Base-by-base conservation (phyloP, 179 eudicot genomes). In the Silene noctiflora region DNA sequence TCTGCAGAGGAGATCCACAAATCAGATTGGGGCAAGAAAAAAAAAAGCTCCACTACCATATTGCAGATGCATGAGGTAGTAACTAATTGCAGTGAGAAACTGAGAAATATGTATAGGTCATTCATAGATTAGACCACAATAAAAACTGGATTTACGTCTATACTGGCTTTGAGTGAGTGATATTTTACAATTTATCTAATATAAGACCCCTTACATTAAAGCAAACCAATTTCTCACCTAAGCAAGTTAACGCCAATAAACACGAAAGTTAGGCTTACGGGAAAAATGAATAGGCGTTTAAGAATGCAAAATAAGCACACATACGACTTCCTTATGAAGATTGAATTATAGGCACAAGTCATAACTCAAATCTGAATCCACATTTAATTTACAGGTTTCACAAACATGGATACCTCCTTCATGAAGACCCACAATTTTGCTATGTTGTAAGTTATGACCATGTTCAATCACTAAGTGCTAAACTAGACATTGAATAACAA, bases 1-100 rank as follows among this genome's bases (percentile, higher is more conserved):
- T 95, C 99, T 95, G 90, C 87, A 89, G 60, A 72, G 31, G 69
- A 58, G 58, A 16, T 44, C 33, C 64, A 55, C 14, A 70, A 65
- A 65, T 74, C 67, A 71, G 71, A 31, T 53, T 21, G 24, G 55
- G n/a, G 56, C 6, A 11, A n/a, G 21, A 67, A 2, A 67, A 1
- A 66, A 33, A 68, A 58, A 1, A 67, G 2, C 21, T 16, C 35
- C 29, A 29, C 20, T 69, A 27, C n/a, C 11, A 61, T 16, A 4
- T 56, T 72, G 75, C n/a, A n/a, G n/a, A 58, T 14, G 11, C 42
- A 71, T 27, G 9, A 22, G 58, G 14, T 16, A 13, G 20, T 4
- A 14, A 69, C 11, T 67, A 63, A 64, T 29, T 29, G n/a, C 14
- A 64, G 69, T 46, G 53, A 46, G 53, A 46, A 11, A 46, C 16